Percentiles rank a stretch among this genome's conserved stretches.
phyloP scores from a whole-genome alignment of 2,329 filamentous ascomycete genomes.

The Drechmeria coniospora region DNA sequence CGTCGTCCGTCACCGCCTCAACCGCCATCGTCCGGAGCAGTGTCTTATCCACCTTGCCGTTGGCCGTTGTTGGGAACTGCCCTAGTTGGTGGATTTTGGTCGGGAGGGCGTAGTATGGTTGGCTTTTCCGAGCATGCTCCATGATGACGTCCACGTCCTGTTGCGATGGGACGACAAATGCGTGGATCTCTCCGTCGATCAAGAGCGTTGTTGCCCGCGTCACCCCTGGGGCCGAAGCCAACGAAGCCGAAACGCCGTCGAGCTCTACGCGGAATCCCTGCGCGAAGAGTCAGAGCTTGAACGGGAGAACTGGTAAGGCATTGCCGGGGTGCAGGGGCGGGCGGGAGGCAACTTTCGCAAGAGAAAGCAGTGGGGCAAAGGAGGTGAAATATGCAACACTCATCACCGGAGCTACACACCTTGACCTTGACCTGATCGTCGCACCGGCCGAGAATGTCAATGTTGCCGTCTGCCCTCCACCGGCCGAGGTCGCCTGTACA shows the following conservation, averaged over 20 bases:
- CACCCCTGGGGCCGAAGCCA: conserved; percentile 29
- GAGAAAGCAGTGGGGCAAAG: neutral
- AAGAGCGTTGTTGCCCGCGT: conserved; percentile 31
- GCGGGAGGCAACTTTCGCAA: no score
- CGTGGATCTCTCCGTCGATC: conserved; percentile 31
- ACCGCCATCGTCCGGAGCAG: conserved; percentile 21
- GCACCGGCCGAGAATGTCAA: conserved; percentile 39
- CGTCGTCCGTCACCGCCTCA: conserved; percentile 3
- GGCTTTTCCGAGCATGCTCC: conserved; percentile 22
- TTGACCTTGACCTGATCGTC: conserved; percentile 50
- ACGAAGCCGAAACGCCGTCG: conserved; percentile 37
- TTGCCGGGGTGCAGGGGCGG: no score
- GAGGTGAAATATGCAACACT: no score
- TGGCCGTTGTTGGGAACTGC: conserved; percentile 32
- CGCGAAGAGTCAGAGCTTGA: neutral
- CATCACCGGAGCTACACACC: conserved; percentile 11
- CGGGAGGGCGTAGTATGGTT: conserved; percentile 42
- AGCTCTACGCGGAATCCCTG: conserved; percentile 45
- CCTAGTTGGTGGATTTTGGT: conserved; percentile 25
- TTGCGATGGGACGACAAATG: conserved; percentile 26
- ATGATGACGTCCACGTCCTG: conserved; percentile 22
- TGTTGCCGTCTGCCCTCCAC: conserved; percentile 35
- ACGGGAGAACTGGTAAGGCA: no score
- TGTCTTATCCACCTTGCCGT: conserved; percentile 41
- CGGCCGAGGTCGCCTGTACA: conserved; percentile 43